Evolutionary conservation across 2,329 filamentous ascomycete genomes (phyloP).

Genomic region (Pyrenophora graminea): DNA sequence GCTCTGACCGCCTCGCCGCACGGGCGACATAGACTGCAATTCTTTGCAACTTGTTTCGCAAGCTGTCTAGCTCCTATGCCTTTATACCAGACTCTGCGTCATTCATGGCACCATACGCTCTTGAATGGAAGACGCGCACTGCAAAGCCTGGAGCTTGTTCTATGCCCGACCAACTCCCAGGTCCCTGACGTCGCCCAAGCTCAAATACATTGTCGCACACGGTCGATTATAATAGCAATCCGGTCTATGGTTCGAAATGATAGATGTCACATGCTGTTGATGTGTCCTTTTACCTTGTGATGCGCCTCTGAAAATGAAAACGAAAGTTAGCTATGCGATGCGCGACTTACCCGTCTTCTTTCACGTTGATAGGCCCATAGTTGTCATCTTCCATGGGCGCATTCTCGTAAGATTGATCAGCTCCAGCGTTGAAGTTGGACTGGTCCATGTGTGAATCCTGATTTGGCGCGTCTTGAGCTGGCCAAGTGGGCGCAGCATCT

Average conservation of each 20-base stretch:
- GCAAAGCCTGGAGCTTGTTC: constrained; percentile 1
- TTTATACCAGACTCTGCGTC: constrained; percentile 13
- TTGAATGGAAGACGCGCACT: constrained; percentile 4
- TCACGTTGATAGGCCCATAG: constrained; percentile 68
- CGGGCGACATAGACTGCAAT: constrained; percentile 20
- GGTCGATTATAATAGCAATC: not conserved
- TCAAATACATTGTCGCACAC: constrained; percentile 3
- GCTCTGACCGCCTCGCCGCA: constrained; percentile 26
- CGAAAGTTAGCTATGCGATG: constrained; percentile 6
- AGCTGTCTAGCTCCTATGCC: constrained; percentile 18
- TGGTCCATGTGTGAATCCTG: constrained; percentile 40
- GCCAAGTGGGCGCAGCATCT: constrained; percentile 23
- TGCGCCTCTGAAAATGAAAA: constrained; percentile 21
- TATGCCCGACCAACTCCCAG: constrained; percentile 1
- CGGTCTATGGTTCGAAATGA: constrained; percentile 1
- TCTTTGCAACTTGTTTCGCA: constrained; percentile 9
- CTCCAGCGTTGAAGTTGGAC: constrained; percentile 35
- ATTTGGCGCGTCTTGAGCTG: constrained; percentile 22
- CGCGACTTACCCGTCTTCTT: constrained; percentile 84
- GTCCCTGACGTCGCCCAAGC: constrained; percentile 5
- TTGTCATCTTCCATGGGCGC: constrained; percentile 47
- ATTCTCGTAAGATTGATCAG: constrained; percentile 37
- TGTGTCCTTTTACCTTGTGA: constrained; percentile 26
- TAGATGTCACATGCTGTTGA: not conserved
- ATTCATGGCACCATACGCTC: constrained; percentile 9